A percentile compares a stretch with the other conserved stretches of the same genome.
These are phyloP conservation scores for Epicoccum sorghinum DNA, from an alignment of 2,329 filamentous ascomycete species.

Conservation along the genomic window DNA sequence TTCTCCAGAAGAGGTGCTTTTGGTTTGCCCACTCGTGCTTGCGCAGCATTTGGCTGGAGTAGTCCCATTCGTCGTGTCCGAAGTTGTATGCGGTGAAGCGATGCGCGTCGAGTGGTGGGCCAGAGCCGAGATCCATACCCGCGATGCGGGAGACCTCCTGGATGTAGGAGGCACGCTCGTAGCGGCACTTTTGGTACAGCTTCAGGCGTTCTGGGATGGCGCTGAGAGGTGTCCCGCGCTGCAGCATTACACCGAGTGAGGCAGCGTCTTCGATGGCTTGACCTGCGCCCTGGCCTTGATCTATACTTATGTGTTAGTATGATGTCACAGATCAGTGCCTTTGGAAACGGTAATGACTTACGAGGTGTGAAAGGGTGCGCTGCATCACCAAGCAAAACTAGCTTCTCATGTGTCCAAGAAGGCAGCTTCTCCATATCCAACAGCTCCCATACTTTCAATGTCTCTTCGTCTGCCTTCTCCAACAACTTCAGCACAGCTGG, in stretches of 20 bases:
- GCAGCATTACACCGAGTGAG: constrained; percentile 63
- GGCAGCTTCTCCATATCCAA: constrained; percentile 65
- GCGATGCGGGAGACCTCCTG: constrained; percentile 63
- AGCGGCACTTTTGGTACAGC: constrained; percentile 65
- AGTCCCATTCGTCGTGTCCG: constrained; percentile 64
- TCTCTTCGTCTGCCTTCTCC: constrained; percentile 47
- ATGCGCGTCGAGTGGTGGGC: constrained; percentile 40
- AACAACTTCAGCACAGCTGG: constrained; percentile 45
- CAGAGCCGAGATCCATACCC: constrained; percentile 55
- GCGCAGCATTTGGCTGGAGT: constrained; percentile 58
- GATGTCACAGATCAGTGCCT: not conserved
- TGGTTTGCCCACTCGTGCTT: constrained; percentile 57
- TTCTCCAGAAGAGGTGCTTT: constrained; percentile 45
- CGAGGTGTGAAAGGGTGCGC: constrained; percentile 71
- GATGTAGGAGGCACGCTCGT: constrained; percentile 62
- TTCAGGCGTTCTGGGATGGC: constrained; percentile 63
- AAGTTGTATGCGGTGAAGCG: constrained; percentile 60
- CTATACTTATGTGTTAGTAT: constrained; percentile 20
- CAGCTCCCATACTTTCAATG: constrained; percentile 47
- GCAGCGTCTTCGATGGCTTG: constrained; percentile 72
- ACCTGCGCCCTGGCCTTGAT: constrained; percentile 67
- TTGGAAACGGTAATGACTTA: constrained; percentile 35
- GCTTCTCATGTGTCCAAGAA: constrained; percentile 59
- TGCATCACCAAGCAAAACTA: constrained; percentile 69
- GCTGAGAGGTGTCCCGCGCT: constrained; percentile 48